Percentiles rank a stretch among this genome's conserved stretches.
phyloP scores from a whole-genome alignment of 2,329 filamentous ascomycete species.

The Aspergillus aculeatus region DNA sequence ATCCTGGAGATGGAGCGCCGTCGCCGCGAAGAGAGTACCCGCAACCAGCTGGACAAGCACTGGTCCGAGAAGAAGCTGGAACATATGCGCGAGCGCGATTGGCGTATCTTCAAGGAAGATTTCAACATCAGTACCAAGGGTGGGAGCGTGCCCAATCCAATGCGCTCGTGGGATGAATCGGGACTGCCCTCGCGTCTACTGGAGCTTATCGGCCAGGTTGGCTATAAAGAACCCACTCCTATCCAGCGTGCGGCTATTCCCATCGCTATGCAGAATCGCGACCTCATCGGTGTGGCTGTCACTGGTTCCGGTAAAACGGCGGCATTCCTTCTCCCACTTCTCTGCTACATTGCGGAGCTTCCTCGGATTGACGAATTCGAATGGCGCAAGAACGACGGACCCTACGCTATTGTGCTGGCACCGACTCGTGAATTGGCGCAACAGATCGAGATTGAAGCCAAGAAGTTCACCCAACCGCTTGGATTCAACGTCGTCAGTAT shows the following conservation, averaged over 20 bases:
- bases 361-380: slow-evolving; percentile 80
- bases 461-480: slow-evolving; percentile 84
- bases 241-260: slow-evolving; percentile 95
- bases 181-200: slow-evolving; percentile 73
- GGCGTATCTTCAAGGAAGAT: slow-evolving; percentile 99
- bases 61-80: slow-evolving; percentile 92
- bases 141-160: slow-evolving; percentile 86
- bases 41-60: slow-evolving; percentile 81
- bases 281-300: slow-evolving; percentile 96
- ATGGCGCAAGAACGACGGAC: slow-evolving; percentile 85
- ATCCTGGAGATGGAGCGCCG: slow-evolving; percentile 82
- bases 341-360: slow-evolving; percentile 91
- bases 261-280: slow-evolving; percentile 85
- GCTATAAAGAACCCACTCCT: slow-evolving; percentile 86
- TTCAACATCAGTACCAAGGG: slow-evolving; percentile 96
- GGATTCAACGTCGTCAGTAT: slow-evolving; percentile 96
- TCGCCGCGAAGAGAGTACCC: slow-evolving; percentile 68
- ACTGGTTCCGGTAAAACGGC: slow-evolving; percentile 99
- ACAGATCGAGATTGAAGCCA: slow-evolving; percentile 92
- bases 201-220: slow-evolving; percentile 77
- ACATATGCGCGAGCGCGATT: slow-evolving; percentile 96
- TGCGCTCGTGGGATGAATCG: slow-evolving; percentile 92
- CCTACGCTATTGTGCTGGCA: slow-evolving; percentile 94
- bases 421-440: slow-evolving; percentile 96
- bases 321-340: slow-evolving; percentile 83